Conservation (phyloP, 441 rosid genomes). For the Theobroma grandiflorum region DNA sequence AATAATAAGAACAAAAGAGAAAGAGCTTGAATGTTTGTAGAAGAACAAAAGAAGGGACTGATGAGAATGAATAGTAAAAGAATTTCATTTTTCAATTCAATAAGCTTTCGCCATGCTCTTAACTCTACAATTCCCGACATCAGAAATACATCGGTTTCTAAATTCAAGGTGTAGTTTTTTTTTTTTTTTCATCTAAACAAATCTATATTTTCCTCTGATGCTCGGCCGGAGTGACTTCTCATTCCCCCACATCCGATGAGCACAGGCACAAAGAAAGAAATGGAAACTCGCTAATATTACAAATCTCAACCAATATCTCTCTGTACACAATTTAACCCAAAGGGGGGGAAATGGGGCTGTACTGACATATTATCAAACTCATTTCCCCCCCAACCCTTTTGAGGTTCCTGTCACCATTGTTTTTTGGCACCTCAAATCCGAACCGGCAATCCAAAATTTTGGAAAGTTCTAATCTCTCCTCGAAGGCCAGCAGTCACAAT, state of each 20-base stretch:
- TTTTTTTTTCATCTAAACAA: slow-evolving; percentile 33
- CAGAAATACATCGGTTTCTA: slow-evolving; percentile 52
- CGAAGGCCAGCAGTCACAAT: slow-evolving; percentile 92
- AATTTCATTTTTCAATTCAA: slow-evolving; percentile 60
- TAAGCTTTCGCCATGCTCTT: slow-evolving; percentile 49
- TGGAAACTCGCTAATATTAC: slow-evolving; percentile 57
- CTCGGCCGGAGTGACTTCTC: slow-evolving; percentile 46
- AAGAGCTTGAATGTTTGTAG: background rate
- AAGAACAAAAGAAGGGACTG: background rate
- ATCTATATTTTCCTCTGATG: slow-evolving; percentile 54
- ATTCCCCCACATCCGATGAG: slow-evolving; percentile 44
- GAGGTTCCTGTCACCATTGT: background rate
- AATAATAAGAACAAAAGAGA: background rate
- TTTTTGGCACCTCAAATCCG: slow-evolving; percentile 45
- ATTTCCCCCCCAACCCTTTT: slow-evolving; percentile 14
- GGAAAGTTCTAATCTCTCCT: slow-evolving; percentile 87
- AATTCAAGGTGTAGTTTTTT: slow-evolving; percentile 46
- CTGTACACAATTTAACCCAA: slow-evolving; percentile 59
- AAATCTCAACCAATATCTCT: slow-evolving; percentile 59
- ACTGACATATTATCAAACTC: slow-evolving; percentile 27
- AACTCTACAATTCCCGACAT: slow-evolving; percentile 70
- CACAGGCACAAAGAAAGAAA: slow-evolving; percentile 50
- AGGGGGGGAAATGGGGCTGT: slow-evolving; percentile 19
- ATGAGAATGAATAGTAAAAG: slow-evolving; percentile 47
- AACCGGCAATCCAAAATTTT: slow-evolving; percentile 94